Base-by-base conservation (phyloP, 2,329 filamentous ascomycete genomes). In the Fusarium praegraminearum region DNA sequence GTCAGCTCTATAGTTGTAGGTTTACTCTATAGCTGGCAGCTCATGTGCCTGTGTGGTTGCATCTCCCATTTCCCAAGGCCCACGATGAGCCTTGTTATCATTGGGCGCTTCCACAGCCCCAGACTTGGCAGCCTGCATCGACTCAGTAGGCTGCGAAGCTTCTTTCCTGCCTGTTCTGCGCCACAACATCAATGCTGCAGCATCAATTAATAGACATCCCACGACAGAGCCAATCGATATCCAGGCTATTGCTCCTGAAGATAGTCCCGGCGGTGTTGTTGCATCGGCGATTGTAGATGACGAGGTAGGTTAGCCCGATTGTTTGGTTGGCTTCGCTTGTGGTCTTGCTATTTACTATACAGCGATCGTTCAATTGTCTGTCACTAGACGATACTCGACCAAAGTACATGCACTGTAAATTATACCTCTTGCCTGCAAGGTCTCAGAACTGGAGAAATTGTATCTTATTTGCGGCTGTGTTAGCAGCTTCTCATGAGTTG, bases 301-400 rank as follows among this genome's bases (percentile, higher is more conserved):
- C 0, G 30, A 20, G 2, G 18, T 7, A 7, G n/a, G 1, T 20
- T 30, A 5, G 18, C 24, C 2, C 3, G 4, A 18, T 33, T 7
- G 20, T 38, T 3, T 47, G 33, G n/a, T n/a, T 55, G 12, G 30
- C 13, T 16, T 40, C 7, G 20, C 7, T 16, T 2, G 35, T n/a
- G 11, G 57, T 62, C n/a, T 35, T 55, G 47, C 60, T 63, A 41
- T 63, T 62, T 5, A 41, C 60, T 63, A 5, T 1, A 12, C 3
- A 5, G 15, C 1, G 1, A 12, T 45, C 7, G 53, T 18, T 10
- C 5, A n/a, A 18, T 4, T 7, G 15, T 8, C 3, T 13, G 10
- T 1, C 8, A 15, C 10, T 8, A 15, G 4, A 1, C 5, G 0
- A 0, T 7, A 1, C 11, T 3, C 4, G 4, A 0, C 7, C 2